Evolutionary conservation across 306 rosid genomes (phyloP), one percentile per base, ranked within the genome.

Genomic region (Vigna nakashimae): DNA sequence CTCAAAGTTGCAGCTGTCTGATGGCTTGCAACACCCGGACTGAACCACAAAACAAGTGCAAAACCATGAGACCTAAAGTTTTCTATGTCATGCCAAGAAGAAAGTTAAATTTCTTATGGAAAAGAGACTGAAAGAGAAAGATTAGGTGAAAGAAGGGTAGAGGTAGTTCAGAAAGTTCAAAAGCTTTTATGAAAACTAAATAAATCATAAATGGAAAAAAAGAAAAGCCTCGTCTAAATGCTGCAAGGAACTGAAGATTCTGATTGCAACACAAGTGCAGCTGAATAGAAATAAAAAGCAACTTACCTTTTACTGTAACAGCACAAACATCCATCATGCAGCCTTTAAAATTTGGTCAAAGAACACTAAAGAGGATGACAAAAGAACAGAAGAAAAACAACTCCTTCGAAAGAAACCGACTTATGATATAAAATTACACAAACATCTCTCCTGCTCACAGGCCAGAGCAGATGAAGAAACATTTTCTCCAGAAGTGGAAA

Each of bases 1-100:
- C 6, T 15, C 17, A 11, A 84, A 92, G 3, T 64, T 45, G 7
- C 97, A 92, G 45, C 73, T 86, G 40, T 81, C 73, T 1, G 96
- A 24, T 59, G 97, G 97, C 84, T 90, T 92, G 62, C 97, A 92
- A 82, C 97, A 92, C 65, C 97, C 97, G 40, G 96, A 82, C 97
- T 90, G 73, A 59, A 68, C 43, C 73, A 59, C 9, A 69, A 17
- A 18, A 65, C 45, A 65, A 15, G 38, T 11, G 28, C 20, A 74
- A 60, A 49, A 51, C 14, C 57, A 24, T 43, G 14, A 40, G 45
- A 7, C 12, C 45, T 40, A 50, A 15, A 49, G 16, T 50, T 50
- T 50, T 50, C 9, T 0, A 14, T 5, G 18, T 5, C 55, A 1
- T 14, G 11, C 6, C 11, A 52, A 7, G 8, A 73, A 51, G n/a